phyloP scores from a whole-genome alignment of 306 rosid species.

The Herpetospermum pedunculosum region DNA sequence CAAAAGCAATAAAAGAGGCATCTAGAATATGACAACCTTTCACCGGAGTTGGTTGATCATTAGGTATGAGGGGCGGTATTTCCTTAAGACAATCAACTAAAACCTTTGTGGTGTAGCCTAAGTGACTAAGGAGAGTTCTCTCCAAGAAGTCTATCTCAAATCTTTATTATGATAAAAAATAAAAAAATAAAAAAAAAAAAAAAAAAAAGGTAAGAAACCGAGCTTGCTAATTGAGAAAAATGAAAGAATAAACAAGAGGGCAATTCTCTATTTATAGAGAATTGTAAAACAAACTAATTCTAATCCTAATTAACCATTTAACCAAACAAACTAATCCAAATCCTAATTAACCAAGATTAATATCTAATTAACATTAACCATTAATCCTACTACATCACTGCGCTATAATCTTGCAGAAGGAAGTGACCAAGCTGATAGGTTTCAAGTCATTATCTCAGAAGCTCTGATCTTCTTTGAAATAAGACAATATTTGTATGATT shows the following conservation, averaged over 20 bases:
- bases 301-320: background rate
- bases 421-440: background rate
- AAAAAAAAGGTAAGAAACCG: too few relatives aligned
- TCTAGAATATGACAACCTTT: background rate
- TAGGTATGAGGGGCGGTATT: background rate
- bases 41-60: background rate
- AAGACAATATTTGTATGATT: background rate
- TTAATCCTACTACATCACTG: background rate
- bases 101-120: background rate
- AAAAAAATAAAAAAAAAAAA: too few relatives aligned
- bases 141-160: background rate
- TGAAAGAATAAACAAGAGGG: background rate
- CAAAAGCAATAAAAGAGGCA: background rate
- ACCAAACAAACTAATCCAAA: too few relatives aligned
- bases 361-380: background rate
- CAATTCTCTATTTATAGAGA: background rate
- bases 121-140: background rate
- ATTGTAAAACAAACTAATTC: too few relatives aligned
- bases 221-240: too few relatives aligned
- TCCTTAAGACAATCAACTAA: background rate
- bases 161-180: background rate
- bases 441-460: background rate
- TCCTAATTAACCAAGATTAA: background rate
- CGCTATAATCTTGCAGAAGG: background rate
- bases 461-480: background rate